Evolutionary conservation across 306 rosid genomes (phyloP), one percentile per base, ranked within the genome.

Genomic region (Coriaria nepalensis): DNA sequence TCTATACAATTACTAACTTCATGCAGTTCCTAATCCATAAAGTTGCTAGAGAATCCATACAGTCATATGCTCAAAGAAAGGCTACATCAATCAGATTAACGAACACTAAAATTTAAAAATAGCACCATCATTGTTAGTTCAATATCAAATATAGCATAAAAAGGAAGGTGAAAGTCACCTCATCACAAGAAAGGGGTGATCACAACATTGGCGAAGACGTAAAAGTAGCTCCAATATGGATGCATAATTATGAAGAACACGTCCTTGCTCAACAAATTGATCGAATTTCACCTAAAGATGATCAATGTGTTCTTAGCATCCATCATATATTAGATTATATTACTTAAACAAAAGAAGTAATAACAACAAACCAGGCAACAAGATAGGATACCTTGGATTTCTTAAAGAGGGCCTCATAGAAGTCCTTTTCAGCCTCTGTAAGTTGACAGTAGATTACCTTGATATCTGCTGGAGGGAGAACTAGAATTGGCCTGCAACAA

Each of bases 121-220:
- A n/a, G n/a, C n/a, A n/a, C n/a, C n/a, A n/a, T n/a, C n/a, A n/a
- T n/a, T n/a, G n/a, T n/a, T n/a, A n/a, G n/a, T n/a, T n/a, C n/a
- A 39, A 14, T 6, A n/a, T 10, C 6, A 48, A 29, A 11, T 10
- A 6, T 9, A 2, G 4, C n/a, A 38, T n/a, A 32, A n/a, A 33
- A 12, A 56, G 53, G 43, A 45, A 33, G 44, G 55, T 43, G 29
- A 47, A 40, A 14, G 47, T 12, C 68, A 88, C 96, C 96, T 88
- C 96, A 83, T 83, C 59, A 88, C 96, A 58, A 88, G 95, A 81
- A 83, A 88, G 29, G 96, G 96, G 65, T 88, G 95, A 68, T 88
- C 95, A 46, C 96, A 88, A 48, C 96, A 88, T 62, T 88, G 96
- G 47, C 95, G 88, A 53, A 88, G 96, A 56, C 96, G 96, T 70